These are phyloP conservation scores for Haplosporangium gracile DNA, from an alignment of 192 early-diverging fungal genomes.

Conservation along the genomic window DNA sequence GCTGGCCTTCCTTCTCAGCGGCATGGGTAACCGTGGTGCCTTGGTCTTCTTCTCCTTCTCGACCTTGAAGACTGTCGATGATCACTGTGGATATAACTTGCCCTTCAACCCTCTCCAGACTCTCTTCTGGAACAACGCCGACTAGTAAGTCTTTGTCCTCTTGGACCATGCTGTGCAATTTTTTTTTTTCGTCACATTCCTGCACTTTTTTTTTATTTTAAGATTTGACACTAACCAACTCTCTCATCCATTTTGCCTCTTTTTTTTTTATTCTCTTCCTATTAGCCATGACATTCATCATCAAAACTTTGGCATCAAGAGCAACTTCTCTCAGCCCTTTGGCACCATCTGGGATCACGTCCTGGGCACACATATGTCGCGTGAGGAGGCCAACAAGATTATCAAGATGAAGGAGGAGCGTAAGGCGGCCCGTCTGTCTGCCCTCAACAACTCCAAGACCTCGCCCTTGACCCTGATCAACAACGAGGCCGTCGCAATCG, in stretches of 20 bases:
- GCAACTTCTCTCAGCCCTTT: conserved; percentile 78
- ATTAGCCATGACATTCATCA: conserved; percentile 71
- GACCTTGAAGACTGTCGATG: conserved; percentile 87
- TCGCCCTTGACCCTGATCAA: not conserved
- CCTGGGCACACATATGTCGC: conserved; percentile 72
- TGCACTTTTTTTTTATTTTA: not conserved
- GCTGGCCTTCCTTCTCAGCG: conserved; percentile 70
- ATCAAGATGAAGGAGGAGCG: conserved; percentile 56
- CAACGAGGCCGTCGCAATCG: not conserved
- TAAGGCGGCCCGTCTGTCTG: conserved; percentile 46
- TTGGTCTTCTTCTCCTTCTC: conserved; percentile 80
- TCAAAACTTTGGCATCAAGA: conserved; percentile 69
- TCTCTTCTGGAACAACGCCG: conserved; percentile 80
- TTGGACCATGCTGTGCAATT: conserved; percentile 46
- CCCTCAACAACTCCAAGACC: conserved; percentile 2
- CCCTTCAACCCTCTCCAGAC: conserved; percentile 80
- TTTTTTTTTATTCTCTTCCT: conserved; percentile 4
- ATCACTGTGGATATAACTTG: conserved; percentile 84
- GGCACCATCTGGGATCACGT: conserved; percentile 85
- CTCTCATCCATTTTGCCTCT: not conserved
- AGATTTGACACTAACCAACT: not conserved
- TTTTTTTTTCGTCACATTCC: conserved; percentile 11
- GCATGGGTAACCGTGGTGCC: conserved; percentile 77
- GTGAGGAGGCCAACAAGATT: conserved; percentile 55
- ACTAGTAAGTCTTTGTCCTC: conserved; percentile 68